Evolutionary conservation across 2,329 filamentous ascomycete genomes (phyloP), one percentile per base, ranked within the genome.

Genomic region (Grosmannia clavigera): DNA sequence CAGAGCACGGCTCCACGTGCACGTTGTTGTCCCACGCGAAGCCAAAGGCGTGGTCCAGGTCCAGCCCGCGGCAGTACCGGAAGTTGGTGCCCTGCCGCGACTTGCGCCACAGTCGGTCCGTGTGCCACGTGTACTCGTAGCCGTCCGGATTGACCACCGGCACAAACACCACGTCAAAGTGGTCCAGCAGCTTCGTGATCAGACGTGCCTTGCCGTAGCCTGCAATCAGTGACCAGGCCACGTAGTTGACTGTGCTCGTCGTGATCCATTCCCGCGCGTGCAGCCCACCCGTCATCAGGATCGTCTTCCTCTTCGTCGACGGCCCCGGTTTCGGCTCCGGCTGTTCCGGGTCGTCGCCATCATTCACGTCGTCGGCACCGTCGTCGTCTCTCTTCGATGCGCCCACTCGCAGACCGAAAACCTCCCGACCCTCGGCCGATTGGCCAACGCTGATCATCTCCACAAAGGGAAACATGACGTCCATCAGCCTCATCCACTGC

Each of bases 201-300:
- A 75, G 79, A 63, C 68, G 80, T 73, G 81, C 78, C 65, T 90
- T 89, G 62, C 88, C 88, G 70, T 92, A 95, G 5, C 84, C 82
- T 0, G 88, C 92, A 67, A 96, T 88, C 55, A 97, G 79, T 19
- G 84, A 88, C 82, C 94, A 96, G 11, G 92, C 90, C 35, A 96
- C 76, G 67, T 95, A 97, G 67, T 87, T 95, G 58, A 95, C 90
- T 0, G 91, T 95, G 67, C 87, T 94, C 0, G 87, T 91, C 55
- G 90, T 90, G 65, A 99, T 95, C 94, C 94, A 99, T 76, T 99
- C 94, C 46, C 94, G 83, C 3, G 92, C 92, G 71, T 97, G 94
- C n/a, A 88, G 79, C 56, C 92, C 92, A 59, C 90, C 94, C 4
- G 85, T 85, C 25, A 99, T 77, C 57, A 67, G 64, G 19, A 72